Conservation (phyloP, 345 rosid species). For the Eucalyptus marginata region DNA sequence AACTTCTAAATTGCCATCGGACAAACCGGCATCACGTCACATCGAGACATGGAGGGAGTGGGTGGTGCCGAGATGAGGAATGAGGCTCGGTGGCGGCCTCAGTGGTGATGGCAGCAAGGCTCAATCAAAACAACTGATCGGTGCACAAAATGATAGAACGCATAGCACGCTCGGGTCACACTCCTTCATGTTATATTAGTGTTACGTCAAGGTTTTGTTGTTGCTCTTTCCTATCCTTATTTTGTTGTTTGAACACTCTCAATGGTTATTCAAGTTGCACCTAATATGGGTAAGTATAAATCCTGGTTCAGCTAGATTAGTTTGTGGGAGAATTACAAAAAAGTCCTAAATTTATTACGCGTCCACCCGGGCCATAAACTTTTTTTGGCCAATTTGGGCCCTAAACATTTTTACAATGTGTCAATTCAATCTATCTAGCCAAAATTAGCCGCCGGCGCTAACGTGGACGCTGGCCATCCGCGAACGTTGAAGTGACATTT, state of each 20-base stretch:
- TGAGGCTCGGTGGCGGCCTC: conserved; percentile 43
- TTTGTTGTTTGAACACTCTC: not conserved
- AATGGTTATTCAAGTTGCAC: not conserved
- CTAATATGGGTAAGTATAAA: not conserved
- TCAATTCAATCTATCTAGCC: too few species aligned
- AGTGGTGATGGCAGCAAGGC: conserved; percentile 56
- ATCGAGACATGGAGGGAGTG: conserved; percentile 65
- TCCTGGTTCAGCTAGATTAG: not conserved
- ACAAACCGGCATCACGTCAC: conserved; percentile 48
- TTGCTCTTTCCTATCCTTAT: too few species aligned
- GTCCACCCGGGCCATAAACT: too few species aligned
- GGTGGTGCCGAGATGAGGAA: conserved; percentile 73
- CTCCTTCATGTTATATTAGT: not conserved
- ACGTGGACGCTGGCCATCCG: too few species aligned
- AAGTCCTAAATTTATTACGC: too few species aligned
- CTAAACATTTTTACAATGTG: too few species aligned
- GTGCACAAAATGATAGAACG: not conserved
- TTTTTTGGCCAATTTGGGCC: too few species aligned
- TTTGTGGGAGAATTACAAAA: too few species aligned
- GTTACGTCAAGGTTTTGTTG: not conserved
- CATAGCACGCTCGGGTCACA: not conserved
- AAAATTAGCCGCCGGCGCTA: too few species aligned
- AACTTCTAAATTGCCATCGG: conserved; percentile 36
- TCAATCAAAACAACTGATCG: conserved; percentile 27
- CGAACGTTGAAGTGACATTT: too few species aligned